Percentiles rank a stretch among this genome's conserved stretches.
Evolutionary conservation across 805 yeast genomes (phyloP).

Genomic region (Starmerella bombi): DNA sequence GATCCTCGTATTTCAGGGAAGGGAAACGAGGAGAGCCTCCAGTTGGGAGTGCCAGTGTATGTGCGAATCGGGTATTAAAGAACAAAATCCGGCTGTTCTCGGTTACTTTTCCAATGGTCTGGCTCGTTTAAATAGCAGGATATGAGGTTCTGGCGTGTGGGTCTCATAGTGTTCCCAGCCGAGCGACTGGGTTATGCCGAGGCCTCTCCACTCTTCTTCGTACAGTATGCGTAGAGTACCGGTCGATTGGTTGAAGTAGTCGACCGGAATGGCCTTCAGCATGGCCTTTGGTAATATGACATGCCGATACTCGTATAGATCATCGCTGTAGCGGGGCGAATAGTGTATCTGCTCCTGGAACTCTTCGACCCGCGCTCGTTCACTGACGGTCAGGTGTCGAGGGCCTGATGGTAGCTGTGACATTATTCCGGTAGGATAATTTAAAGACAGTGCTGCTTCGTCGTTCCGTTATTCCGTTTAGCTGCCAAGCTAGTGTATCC

Average conservation of each 20-base stretch:
- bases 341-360: slow-evolving; percentile 91
- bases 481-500: no score
- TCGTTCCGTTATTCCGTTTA: no score
- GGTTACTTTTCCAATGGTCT: slow-evolving; percentile 12
- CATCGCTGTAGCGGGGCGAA: slow-evolving; percentile 81
- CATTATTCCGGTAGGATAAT: no score
- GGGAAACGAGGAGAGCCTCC: no score
- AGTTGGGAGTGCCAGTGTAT: no score
- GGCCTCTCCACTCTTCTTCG: slow-evolving; percentile 98
- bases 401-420: slow-evolving; percentile 10
- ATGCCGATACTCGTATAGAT: slow-evolving; percentile 84
- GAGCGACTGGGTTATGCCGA: slow-evolving; percentile 91
- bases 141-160: slow-evolving; percentile 98
- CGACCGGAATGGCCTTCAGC: slow-evolving; percentile 87
- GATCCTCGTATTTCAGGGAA: no score
- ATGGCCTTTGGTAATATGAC: slow-evolving; percentile 93
- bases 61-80: no score
- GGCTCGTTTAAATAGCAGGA: slow-evolving; percentile 55
- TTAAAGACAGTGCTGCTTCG: no score
- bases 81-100: no score
- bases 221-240: slow-evolving; percentile 81
- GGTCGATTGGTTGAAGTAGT: slow-evolving; percentile 83
- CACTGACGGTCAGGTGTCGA: slow-evolving; percentile 68
- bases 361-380: slow-evolving; percentile 74
- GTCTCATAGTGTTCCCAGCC: slow-evolving; percentile 99